Evolutionary conservation across 1,284 basidiomycete genomes (phyloP).

Genomic region (Violaceomyces palustris): DNA sequence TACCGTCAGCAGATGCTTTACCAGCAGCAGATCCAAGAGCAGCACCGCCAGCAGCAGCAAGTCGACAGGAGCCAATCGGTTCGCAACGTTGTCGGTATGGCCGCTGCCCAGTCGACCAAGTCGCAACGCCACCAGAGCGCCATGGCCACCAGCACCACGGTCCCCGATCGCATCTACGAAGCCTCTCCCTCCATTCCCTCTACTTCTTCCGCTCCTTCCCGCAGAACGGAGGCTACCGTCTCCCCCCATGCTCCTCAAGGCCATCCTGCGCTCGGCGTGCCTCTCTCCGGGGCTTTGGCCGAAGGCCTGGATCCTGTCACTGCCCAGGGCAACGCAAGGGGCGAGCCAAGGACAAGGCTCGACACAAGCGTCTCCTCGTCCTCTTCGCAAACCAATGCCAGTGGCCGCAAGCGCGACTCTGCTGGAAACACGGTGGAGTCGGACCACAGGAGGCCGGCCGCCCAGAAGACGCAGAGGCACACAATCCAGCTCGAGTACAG

Average conservation of each 20-base stretch:
- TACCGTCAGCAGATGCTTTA: conserved; percentile 52
- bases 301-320: conserved; percentile 26
- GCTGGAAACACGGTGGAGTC: not conserved
- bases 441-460: conserved; percentile 17
- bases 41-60: conserved; percentile 32
- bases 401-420: not conserved
- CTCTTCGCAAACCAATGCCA: too few relatives aligned
- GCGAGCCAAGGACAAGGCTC: conserved; percentile 30
- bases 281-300: too few relatives aligned
- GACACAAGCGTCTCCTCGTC: conserved; percentile 5
- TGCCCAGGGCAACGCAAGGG: conserved; percentile 27
- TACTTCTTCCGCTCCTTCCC: too few relatives aligned
- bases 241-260: too few relatives aligned
- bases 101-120: conserved; percentile 7
- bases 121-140: conserved; percentile 22
- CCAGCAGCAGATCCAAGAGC: conserved; percentile 48
- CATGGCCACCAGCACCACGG: conserved; percentile 20
- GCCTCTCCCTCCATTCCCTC: conserved; percentile 1
- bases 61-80: conserved; percentile 32
- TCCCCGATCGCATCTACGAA: conserved; percentile 26
- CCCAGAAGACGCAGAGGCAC: conserved; percentile 43
- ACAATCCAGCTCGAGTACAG: conserved; percentile 48
- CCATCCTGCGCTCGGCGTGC: too few relatives aligned
- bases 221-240: too few relatives aligned
- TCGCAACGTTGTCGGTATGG: conserved; percentile 1